These are phyloP conservation scores for Penicillium simplicissimum DNA, from an alignment of 495 filamentous ascomycete species.

Conservation along the genomic window DNA sequence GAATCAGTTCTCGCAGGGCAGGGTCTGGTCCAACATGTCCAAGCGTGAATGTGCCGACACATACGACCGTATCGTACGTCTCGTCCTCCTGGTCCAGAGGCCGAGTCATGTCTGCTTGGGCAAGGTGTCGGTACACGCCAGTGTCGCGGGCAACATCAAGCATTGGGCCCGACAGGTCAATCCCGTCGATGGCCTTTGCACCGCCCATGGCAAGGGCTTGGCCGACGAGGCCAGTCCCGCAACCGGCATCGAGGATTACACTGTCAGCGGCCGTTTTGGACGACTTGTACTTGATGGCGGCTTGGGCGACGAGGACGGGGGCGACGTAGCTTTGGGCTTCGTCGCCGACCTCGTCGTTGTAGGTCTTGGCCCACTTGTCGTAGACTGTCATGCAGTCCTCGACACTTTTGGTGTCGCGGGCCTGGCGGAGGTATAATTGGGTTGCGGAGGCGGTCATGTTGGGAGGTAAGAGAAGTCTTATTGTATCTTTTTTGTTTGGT, in stretches of 20 bases:
- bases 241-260: conserved; percentile 48
- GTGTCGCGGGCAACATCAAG: conserved; percentile 41
- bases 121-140: conserved; percentile 42
- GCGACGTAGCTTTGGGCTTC: conserved; percentile 43
- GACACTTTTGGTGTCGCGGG: conserved; percentile 25
- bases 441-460: conserved; percentile 29
- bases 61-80: conserved; percentile 46
- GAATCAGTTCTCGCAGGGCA: conserved; percentile 42
- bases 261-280: conserved; percentile 21
- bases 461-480: background rate
- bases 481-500: background rate
- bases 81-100: conserved; percentile 31
- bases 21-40: conserved; percentile 50
- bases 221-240: conserved; percentile 48
- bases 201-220: conserved; percentile 36
- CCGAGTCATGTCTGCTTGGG: conserved; percentile 38
- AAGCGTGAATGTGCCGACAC: conserved; percentile 48
- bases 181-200: conserved; percentile 39
- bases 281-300: conserved; percentile 27
- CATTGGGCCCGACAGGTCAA: conserved; percentile 47
- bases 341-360: conserved; percentile 43
- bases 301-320: conserved; percentile 38
- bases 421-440: conserved; percentile 29
- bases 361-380: conserved; percentile 48
- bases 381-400: conserved; percentile 43